Base-by-base conservation (phyloP, 139 green algal species). In the Volvox reticuliferus region DNA sequence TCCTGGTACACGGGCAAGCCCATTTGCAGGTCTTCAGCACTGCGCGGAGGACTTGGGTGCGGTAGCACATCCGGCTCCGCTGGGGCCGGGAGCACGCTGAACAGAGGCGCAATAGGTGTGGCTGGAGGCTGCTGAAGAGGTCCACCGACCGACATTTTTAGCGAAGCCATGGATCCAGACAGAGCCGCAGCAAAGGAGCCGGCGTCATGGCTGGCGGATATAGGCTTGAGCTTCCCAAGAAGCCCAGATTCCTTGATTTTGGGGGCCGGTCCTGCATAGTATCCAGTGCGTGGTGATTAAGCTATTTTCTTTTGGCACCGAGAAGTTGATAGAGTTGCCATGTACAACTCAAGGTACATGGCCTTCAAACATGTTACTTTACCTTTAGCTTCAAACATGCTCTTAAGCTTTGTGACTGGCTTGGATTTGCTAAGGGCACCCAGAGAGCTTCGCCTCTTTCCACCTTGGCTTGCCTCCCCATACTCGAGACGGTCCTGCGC, bases 351-450 rank as follows among this genome's bases (percentile, higher is more conserved):
- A n/a, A n/a, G n/a, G n/a, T n/a, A n/a, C n/a, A n/a, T n/a, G n/a
- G 44, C 44, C 44, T 55, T 55, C 44, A 55, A 55, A 55, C 44
- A 55, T 55, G 44, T 55, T 55, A 86, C 36, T 68, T 37, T 75
- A 89, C 85, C 85, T 37, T 90, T 83, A n/a, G 30, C 1, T 55
- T 90, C 86, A 65, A 90, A 90, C 86, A 90, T 90, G 73, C 50
- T 63, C 86, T 83, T 90, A 12, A 90, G 55, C 86, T 90, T 90
- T 1, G 50, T 32, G 18, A 90, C 86, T 24, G 71, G 50, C 86
- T 90, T 90, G 12, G 50, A 62, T 19, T 83, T 83, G 22, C 20
- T 75, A 1, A 90, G 86, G 19, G 86, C 86, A 19, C 86, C 86
- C 0, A 90, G 50, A 28, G 86, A 90, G 30, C 50, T 77, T 9